phyloP scores from a whole-genome alignment of 2,329 filamentous ascomycete species.

The Verticillium alfalfae region DNA sequence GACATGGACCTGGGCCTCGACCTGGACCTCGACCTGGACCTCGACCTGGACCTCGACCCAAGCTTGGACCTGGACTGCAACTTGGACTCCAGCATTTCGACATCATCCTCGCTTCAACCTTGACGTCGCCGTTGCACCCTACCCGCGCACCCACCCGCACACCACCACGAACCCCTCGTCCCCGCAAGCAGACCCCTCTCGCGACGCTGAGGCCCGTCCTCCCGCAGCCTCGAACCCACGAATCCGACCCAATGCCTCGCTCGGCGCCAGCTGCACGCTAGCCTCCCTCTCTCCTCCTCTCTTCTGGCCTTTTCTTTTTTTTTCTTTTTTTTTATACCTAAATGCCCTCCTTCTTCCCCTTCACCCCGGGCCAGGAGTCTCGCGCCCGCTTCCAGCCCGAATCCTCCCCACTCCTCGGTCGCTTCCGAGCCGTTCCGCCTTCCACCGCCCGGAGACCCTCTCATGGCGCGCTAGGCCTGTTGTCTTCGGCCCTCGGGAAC shows the following conservation, averaged over 20 bases:
- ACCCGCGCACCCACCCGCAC: neutral
- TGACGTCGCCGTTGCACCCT: neutral
- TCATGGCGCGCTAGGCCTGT: conserved; percentile 30
- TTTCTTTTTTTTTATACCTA: neutral
- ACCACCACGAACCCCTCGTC: neutral
- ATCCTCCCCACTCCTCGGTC: conserved; percentile 56
- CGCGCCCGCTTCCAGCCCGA: conserved; percentile 44
- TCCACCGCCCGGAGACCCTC: conserved; percentile 14
- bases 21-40: neutral
- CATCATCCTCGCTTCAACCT: neutral
- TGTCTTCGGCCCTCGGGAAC: conserved; percentile 26
- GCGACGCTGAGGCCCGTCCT: neutral
- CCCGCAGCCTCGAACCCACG: neutral
- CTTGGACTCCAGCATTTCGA: neutral
- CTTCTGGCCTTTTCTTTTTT: no score
- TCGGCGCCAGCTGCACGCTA: neutral
- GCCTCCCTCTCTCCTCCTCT: neutral
- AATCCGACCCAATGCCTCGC: neutral
- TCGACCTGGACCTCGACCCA: no score
- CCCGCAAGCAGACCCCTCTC: neutral
- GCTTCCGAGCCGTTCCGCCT: conserved; percentile 55
- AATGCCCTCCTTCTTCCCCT: conserved; percentile 63
- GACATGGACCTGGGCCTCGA: neutral
- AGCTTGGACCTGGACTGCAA: neutral
- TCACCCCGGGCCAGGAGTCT: conserved; percentile 60